Evolutionary conservation across 2,329 filamentous ascomycete genomes (phyloP).

Genomic region (Diaporthe eres): DNA sequence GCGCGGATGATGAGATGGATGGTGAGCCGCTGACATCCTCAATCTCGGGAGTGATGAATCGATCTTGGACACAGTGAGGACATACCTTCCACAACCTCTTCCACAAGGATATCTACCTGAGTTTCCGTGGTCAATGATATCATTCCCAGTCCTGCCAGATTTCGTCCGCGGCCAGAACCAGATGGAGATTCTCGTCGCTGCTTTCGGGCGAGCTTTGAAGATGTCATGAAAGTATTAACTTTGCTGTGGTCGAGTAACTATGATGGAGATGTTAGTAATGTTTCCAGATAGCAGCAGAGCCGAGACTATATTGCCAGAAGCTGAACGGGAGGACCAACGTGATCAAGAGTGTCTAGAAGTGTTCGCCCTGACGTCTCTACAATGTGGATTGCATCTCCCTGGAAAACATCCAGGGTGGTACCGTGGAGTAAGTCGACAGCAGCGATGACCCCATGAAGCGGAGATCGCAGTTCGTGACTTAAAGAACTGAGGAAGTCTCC

Average conservation of each 20-base stretch:
- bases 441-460: conserved; percentile 69
- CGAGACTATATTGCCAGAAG: too few species aligned
- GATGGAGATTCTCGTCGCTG: neutral
- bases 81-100: conserved; percentile 52
- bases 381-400: conserved; percentile 60
- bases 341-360: conserved; percentile 64
- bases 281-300: neutral
- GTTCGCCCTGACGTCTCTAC: conserved; percentile 65
- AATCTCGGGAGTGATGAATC: neutral
- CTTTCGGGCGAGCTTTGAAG: conserved; percentile 18
- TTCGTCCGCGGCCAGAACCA: neutral
- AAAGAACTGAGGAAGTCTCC: conserved; percentile 70
- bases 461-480: conserved; percentile 69
- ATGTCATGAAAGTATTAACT: conserved; percentile 55
- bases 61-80: neutral
- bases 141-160: conserved; percentile 43
- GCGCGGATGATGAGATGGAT: too few species aligned
- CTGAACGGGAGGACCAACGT: conserved; percentile 44
- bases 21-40: neutral
- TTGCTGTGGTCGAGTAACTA: conserved; percentile 64
- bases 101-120: conserved; percentile 50
- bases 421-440: conserved; percentile 63
- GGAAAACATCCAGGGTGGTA: conserved; percentile 56
- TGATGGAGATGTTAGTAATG: neutral
- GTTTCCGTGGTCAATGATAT: conserved; percentile 50